Evolutionary conservation across 129 eudicot species (phyloP).

Genomic region (Saussurea involucrata): DNA sequence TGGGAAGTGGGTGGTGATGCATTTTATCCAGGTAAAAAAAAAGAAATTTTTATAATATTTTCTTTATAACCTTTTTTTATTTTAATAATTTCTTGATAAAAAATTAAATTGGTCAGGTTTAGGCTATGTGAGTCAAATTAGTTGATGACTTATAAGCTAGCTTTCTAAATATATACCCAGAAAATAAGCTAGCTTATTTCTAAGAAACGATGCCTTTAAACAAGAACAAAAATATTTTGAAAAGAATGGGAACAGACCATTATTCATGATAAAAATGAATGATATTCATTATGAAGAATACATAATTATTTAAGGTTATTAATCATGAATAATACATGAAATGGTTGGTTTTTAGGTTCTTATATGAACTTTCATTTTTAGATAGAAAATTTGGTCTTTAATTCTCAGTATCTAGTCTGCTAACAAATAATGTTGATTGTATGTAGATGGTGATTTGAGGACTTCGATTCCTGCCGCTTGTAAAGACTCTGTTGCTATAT

Average conservation of each 20-base stretch:
- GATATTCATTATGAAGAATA: background rate
- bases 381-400: background rate
- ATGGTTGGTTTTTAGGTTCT: background rate
- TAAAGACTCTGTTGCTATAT: slow-evolving; percentile 54
- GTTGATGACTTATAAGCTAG: too few relatives aligned
- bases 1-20: slow-evolving; percentile 71
- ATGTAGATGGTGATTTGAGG: slow-evolving; percentile 34
- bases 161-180: too few relatives aligned
- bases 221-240: background rate
- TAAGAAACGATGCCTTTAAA: too few relatives aligned
- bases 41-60: background rate
- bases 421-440: background rate
- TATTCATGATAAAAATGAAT: background rate
- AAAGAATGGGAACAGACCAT: too few relatives aligned
- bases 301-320: background rate
- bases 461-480: slow-evolving; percentile 39
- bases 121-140: too few relatives aligned
- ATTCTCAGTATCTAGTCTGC: background rate
- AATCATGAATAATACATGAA: too few relatives aligned
- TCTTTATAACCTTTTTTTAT: background rate
- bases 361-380: background rate
- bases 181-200: too few relatives aligned
- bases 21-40: slow-evolving; percentile 27
- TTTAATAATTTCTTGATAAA: background rate
- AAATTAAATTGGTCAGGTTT: background rate